Evolutionary conservation across 2,329 filamentous ascomycete species (phyloP).

Genomic region (Clarireedia hainanense): DNA sequence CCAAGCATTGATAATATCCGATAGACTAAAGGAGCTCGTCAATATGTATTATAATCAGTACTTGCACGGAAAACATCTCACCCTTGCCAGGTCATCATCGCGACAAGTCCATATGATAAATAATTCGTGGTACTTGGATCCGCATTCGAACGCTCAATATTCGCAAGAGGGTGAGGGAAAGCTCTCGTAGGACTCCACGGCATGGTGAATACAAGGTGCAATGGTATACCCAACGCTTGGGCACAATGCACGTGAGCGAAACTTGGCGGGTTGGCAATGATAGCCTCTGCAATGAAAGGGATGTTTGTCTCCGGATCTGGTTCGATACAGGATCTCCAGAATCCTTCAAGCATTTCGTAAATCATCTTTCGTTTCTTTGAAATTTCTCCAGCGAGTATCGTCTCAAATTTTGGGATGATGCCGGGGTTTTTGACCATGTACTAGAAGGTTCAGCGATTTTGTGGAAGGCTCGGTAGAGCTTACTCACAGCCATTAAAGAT

Average conservation of each 20-base stretch:
- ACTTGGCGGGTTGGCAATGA: constrained; percentile 73
- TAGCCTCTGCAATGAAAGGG: constrained; percentile 58
- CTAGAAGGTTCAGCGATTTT: neutral
- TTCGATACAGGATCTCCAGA: constrained; percentile 75
- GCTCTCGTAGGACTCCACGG: constrained; percentile 66
- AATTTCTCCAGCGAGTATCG: constrained; percentile 66
- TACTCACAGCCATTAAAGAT: constrained; percentile 14
- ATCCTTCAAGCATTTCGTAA: constrained; percentile 66
- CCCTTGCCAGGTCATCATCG: constrained; percentile 81
- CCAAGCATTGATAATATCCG: constrained; percentile 69
- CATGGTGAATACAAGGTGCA: constrained; percentile 33
- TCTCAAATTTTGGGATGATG: constrained; percentile 70
- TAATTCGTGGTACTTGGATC: constrained; percentile 68
- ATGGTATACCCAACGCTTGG: neutral
- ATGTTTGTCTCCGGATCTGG: constrained; percentile 26
- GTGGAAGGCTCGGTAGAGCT: neutral
- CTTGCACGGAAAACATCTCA: neutral
- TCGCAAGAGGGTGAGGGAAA: constrained; percentile 70
- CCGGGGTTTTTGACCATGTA: constrained; percentile 69
- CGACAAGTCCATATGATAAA: constrained; percentile 68
- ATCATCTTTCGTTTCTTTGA: constrained; percentile 65
- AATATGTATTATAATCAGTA: neutral
- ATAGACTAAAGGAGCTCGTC: constrained; percentile 35
- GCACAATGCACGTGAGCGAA: constrained; percentile 48
- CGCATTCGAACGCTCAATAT: constrained; percentile 56